Evolutionary conservation across 768 basidiomycete species (phyloP), one percentile per base, ranked within the genome.

Genomic region (Austroboletus eburneus): DNA sequence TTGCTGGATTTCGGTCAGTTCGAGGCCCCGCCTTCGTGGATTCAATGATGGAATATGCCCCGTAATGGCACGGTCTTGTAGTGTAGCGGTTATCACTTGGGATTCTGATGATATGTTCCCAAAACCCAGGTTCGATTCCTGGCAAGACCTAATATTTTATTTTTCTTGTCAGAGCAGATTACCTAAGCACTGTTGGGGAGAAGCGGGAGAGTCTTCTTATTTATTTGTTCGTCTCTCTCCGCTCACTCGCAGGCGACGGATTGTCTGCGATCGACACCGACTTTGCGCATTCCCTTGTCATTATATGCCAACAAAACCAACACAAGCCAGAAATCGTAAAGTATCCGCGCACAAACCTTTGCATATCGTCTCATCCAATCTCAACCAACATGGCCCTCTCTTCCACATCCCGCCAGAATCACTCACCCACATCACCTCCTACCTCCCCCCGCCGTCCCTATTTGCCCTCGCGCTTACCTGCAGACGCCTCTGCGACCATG

Each of bases 371-470:
- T 48, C 61, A 27, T 48, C 63, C 52, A 50, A 63, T 51, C 53
- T 48, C 43, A 48, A 33, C 62, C 74, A 80, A 66, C 58, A 74
- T 85, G 83, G 81, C 39, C 27, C 12, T 27, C 63, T 81, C 46
- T 76, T 81, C 59, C 68, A 69, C 54, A 57, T 87, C 43, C 87
- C 88, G 36, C 59, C 71, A 39, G 88, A 91, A 57, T 83, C 81
- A 23, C 84, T 91, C 68, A 80, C 81, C 25, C 83, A 85, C 46
- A 75, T 91, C 67, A 86, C 87, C 9, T 75, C 85, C 9, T 79
- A 81, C 63, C 79, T 91, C 44, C 72, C 80, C 56, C 87, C 86
- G 1, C 73, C 70, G 1, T 72, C 79, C 4, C 76, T 92, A 27
- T 60, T 81, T 36, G 66, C 74, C 2, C 77, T 92, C 54, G 72